Base-by-base conservation (phyloP, 1,284 basidiomycete genomes). In the Amylostereum areolatum region DNA sequence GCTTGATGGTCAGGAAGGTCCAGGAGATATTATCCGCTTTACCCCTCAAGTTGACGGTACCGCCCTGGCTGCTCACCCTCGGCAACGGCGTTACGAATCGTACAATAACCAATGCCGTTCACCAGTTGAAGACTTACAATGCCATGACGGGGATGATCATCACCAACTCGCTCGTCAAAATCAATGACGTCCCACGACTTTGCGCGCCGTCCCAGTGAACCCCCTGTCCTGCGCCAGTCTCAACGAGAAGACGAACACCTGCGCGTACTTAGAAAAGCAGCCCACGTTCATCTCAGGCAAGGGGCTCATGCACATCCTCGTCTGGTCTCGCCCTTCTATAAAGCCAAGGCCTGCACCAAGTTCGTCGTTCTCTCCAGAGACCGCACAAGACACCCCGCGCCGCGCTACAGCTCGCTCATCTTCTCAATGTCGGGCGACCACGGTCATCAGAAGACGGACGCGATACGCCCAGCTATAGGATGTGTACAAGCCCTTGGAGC, bases 31-130 rank as follows among this genome's bases (percentile, higher is more conserved):
- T n/a, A n/a, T n/a, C n/a, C n/a, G n/a, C n/a, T n/a, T n/a, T n/a
- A n/a, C n/a, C n/a, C n/a, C n/a, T n/a, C 97, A 99, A 81, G 95
- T 97, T 57, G 97, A 97, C 55, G 97, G 96, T 54, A 91, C 88
- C 54, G 88, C 85, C 44, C 78, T 96, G 55, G 75, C 97, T 58
- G 66, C 99, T 50, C 87, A 99, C 69, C 93, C 97, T 46, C 89
- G 91, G 57, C 93, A 92, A 73, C 78, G 97, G 54, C 85, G 94
- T 57, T 96, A 94, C 60, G 80, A 84, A 45, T 70, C 74, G 31
- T 99, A 99, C 77, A 81, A 76, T 67, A 48, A 80, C 79, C 62
- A 89, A 94, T 66, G 75, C 72, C 28, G 68, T 68, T 49, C 85
- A 95, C 35, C 81, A 85, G 50, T 77, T 85, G 51, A 76, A 83